phyloP scores from a whole-genome alignment of 2,329 filamentous ascomycete species.

The Diplodia corticola region DNA sequence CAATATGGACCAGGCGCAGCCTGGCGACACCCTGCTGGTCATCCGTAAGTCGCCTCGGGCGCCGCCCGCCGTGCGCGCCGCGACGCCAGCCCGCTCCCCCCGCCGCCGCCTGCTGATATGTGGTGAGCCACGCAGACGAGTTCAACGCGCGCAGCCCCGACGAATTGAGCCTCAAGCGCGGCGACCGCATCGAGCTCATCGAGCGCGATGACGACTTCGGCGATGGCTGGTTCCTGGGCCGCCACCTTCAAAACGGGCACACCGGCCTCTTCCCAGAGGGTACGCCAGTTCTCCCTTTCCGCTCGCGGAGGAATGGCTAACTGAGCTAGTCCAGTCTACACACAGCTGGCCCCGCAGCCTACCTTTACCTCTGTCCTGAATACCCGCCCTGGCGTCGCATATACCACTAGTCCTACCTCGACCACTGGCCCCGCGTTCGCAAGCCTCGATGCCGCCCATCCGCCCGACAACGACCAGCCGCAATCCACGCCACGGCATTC shows the following conservation, averaged over 20 bases:
- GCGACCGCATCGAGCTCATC: conserved; percentile 78
- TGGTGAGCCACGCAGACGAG: conserved; percentile 64
- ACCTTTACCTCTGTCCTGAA: conserved; percentile 27
- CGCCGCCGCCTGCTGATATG: conserved; percentile 20
- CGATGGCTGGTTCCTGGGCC: conserved; percentile 81
- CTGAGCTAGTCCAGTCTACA: conserved; percentile 62
- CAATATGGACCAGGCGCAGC: conserved; percentile 53
- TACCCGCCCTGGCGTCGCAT: background rate
- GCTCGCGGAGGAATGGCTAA: conserved; percentile 15
- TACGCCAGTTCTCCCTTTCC: conserved; percentile 42
- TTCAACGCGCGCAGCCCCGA: conserved; percentile 90
- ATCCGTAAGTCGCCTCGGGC: conserved; percentile 60
- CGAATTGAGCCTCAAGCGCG: conserved; percentile 84
- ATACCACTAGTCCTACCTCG: conserved; percentile 2
- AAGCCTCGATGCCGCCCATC: background rate
- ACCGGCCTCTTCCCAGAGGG: conserved; percentile 83
- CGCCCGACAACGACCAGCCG: background rate
- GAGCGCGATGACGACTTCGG: conserved; percentile 87
- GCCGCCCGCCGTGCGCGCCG: background rate
- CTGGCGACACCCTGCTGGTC: conserved; percentile 68
- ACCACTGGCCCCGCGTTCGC: conserved; percentile 3
- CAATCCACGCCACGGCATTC: background rate
- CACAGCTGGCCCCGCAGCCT: conserved; percentile 57
- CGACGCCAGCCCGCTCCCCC: background rate
- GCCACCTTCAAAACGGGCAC: conserved; percentile 70